These are phyloP conservation scores for Rubia tinctorum DNA, from an alignment of 305 asterid genomes.

Conservation along the genomic window DNA sequence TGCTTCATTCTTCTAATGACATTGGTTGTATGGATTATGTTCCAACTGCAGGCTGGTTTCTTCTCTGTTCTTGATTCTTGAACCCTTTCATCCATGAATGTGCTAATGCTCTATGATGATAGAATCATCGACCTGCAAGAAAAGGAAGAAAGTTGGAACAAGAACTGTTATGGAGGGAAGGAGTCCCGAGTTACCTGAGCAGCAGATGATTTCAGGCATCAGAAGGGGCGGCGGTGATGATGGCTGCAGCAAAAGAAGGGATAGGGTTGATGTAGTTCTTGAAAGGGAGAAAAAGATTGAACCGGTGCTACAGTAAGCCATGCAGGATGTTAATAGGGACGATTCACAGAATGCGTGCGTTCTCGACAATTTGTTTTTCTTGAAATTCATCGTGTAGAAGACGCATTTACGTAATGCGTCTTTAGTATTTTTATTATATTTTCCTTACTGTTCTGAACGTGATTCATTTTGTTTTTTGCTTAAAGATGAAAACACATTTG, in stretches of 20 bases:
- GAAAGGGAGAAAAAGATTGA: no score
- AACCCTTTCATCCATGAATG: not conserved
- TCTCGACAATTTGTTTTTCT: no score
- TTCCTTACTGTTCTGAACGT: no score
- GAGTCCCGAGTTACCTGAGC: conserved; percentile 6
- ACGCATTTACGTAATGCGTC: no score
- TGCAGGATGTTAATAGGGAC: no score
- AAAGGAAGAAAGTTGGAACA: conserved; percentile 26
- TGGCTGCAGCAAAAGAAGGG: conserved; percentile 18
- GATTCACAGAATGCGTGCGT: no score
- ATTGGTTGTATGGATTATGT: conserved; percentile 4
- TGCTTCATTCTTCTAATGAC: not conserved
- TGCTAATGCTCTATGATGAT: conserved; percentile 2
- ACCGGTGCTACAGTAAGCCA: no score
- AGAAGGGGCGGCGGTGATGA: conserved; percentile 1
- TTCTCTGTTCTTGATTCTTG: not conserved
- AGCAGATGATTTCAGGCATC: conserved; percentile 10
- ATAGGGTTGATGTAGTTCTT: conserved; percentile 45
- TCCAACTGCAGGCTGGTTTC: conserved; percentile 41
- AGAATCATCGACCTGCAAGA: conserved; percentile 52
- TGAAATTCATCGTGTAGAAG: no score
- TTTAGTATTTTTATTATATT: no score
- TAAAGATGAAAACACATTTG: no score
- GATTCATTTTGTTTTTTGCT: no score
- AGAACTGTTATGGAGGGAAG: not conserved